Evolutionary conservation across 805 yeast genomes (phyloP).

Genomic region (Saccharomycopsis babjevae): DNA sequence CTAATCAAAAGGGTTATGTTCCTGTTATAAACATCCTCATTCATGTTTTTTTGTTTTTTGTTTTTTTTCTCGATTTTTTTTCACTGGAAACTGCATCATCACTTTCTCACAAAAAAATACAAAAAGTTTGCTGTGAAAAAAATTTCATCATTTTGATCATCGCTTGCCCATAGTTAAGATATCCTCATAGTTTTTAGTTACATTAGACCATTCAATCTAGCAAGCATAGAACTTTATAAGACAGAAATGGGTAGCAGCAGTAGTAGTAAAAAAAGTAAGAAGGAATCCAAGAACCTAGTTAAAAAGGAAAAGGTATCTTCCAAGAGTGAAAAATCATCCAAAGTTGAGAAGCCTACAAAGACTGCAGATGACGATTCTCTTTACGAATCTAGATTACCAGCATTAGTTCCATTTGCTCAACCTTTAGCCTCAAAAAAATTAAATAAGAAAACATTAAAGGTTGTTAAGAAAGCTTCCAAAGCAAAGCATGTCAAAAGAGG

Average conservation of each 20-base stretch:
- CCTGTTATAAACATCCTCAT: no score
- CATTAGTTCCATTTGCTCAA: constrained; percentile 81
- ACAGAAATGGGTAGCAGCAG: constrained; percentile 17
- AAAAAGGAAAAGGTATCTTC: constrained; percentile 8
- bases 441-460: constrained; percentile 89
- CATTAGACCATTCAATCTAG: no score
- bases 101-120: background rate
- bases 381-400: constrained; percentile 84
- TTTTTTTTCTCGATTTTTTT: background rate
- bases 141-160: background rate
- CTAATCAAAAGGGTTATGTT: background rate
- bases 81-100: background rate
- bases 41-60: background rate
- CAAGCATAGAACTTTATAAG: no score
- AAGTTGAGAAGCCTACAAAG: constrained; percentile 30
- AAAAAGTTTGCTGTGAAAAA: constrained; percentile 4
- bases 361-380: constrained; percentile 40
- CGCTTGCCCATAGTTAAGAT: background rate
- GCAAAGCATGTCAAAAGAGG: constrained; percentile 98
- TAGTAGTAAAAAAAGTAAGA: constrained; percentile 15
- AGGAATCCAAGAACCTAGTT: constrained; percentile 14
- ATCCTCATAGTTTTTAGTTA: background rate
- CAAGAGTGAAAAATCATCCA: constrained; percentile 19
- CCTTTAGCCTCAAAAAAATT: constrained; percentile 95
- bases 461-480: constrained; percentile 95